phyloP scores from a whole-genome alignment of 192 early-diverging fungal species.

The Fimicolochytrium jonesii region DNA sequence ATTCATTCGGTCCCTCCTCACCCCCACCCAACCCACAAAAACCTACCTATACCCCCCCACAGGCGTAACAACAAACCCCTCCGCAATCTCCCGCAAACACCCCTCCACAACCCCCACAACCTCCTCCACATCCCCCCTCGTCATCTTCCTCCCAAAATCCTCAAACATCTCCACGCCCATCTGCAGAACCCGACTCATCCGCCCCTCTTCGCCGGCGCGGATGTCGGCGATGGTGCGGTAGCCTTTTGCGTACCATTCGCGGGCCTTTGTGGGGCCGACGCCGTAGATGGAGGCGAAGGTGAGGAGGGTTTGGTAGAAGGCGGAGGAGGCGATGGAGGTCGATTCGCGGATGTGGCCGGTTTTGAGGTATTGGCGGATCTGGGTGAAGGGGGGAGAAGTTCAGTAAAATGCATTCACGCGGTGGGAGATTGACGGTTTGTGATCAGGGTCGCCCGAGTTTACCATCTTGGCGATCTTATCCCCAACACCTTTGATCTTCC shows the following conservation, averaged over 20 bases:
- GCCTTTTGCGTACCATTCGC: conserved; percentile 24
- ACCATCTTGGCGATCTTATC: conserved; percentile 31
- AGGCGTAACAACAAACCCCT: not conserved
- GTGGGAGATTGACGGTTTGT: too few species aligned
- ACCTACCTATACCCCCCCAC: conserved; percentile 38
- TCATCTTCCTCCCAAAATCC: conserved; percentile 27
- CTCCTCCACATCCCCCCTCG: conserved; percentile 31
- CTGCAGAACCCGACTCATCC: not conserved
- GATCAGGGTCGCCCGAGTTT: too few species aligned
- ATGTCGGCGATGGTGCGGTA: conserved; percentile 19
- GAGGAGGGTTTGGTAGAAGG: not conserved
- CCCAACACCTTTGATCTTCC: conserved; percentile 33
- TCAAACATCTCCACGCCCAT: conserved; percentile 6
- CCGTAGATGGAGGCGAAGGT: conserved; percentile 29
- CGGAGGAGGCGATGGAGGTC: not conserved
- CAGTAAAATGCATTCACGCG: too few species aligned
- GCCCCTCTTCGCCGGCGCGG: not conserved
- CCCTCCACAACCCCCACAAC: conserved; percentile 4
- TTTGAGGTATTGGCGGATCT: conserved; percentile 24
- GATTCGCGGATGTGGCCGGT: conserved; percentile 21
- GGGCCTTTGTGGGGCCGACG: conserved; percentile 21
- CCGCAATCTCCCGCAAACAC: conserved; percentile 15
- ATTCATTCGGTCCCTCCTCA: too few species aligned
- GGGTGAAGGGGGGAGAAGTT: too few species aligned
- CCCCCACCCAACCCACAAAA: too few species aligned